phyloP scores from a whole-genome alignment of 2,329 filamentous ascomycete genomes.

The Pseudogymnoascus sp. region DNA sequence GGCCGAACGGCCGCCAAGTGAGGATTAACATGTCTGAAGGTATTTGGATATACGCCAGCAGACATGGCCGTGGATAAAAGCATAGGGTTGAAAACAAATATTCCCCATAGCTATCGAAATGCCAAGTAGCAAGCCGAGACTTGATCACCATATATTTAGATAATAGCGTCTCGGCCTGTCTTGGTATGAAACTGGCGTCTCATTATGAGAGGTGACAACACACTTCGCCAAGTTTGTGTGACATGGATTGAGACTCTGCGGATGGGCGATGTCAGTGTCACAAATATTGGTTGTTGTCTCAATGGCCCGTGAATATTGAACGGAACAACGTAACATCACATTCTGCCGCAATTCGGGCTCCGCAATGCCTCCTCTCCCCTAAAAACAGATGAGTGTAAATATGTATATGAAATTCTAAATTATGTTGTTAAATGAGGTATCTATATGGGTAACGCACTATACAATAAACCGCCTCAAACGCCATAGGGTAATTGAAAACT shows the following conservation, averaged over 20 bases:
- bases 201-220: not conserved
- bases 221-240: not conserved
- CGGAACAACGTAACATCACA: not conserved
- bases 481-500: not conserved
- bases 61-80: not conserved
- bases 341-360: not conserved
- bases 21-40: not conserved
- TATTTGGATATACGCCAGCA: not conserved
- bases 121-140: conserved; percentile 2
- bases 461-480: not conserved
- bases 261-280: not conserved
- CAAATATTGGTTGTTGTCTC: not conserved
- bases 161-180: not conserved
- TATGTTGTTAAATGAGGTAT: not conserved
- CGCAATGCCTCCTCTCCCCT: not conserved
- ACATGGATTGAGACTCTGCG: not conserved
- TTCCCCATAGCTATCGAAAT: not conserved
- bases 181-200: not conserved
- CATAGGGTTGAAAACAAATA: not conserved
- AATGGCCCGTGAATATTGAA: not conserved
- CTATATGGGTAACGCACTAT: not conserved
- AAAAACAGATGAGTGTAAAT: not conserved
- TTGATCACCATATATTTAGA: not conserved
- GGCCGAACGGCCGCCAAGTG: not conserved
- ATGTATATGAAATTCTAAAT: conserved; percentile 1